These are phyloP conservation scores for Ramularia endophylla DNA, from an alignment of 2,329 filamentous ascomycete genomes.

Conservation along the genomic window DNA sequence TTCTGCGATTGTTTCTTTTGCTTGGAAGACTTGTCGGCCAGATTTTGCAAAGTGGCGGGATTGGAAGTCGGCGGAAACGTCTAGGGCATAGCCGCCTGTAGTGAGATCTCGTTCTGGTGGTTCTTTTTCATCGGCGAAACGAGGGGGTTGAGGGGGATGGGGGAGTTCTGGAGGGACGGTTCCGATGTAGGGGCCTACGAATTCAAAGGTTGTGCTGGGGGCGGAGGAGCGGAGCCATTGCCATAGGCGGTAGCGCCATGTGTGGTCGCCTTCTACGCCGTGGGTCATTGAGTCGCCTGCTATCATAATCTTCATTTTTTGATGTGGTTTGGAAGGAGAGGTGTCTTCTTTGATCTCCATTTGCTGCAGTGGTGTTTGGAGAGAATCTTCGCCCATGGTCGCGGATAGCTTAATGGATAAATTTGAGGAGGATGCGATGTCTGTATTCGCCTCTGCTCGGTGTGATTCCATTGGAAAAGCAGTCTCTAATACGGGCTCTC, in stretches of 20 bases:
- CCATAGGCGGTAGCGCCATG: slow-evolving; percentile 40
- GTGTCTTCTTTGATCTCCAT: background rate
- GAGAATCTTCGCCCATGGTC: too few species aligned
- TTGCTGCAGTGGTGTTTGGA: too few species aligned
- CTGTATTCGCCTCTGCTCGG: too few species aligned
- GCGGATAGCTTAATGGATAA: too few species aligned
- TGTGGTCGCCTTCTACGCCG: slow-evolving; percentile 35
- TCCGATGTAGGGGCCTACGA: slow-evolving; percentile 34
- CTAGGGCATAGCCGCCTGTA: slow-evolving; percentile 30
- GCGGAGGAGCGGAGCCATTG: slow-evolving; percentile 32
- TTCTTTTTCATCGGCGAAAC: slow-evolving; percentile 8
- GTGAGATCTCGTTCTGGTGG: slow-evolving; percentile 6
- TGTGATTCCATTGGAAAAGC: too few species aligned
- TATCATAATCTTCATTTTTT: slow-evolving; percentile 13
- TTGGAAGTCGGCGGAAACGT: slow-evolving; percentile 24
- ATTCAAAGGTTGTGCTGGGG: slow-evolving; percentile 27
- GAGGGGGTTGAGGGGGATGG: slow-evolving; percentile 11
- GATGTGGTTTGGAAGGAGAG: background rate
- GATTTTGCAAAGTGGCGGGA: slow-evolving; percentile 14
- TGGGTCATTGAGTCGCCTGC: slow-evolving; percentile 23
- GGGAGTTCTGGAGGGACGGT: slow-evolving; percentile 32
- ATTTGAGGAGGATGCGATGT: too few species aligned
- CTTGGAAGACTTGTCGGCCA: slow-evolving; percentile 32
- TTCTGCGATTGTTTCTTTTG: slow-evolving; percentile 24
- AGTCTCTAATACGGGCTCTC: too few species aligned